Percentiles rank a stretch among this genome's conserved stretches.
Conservation (phyloP, 139 green algal genomes). For the Coelastrella sp. region DNA sequence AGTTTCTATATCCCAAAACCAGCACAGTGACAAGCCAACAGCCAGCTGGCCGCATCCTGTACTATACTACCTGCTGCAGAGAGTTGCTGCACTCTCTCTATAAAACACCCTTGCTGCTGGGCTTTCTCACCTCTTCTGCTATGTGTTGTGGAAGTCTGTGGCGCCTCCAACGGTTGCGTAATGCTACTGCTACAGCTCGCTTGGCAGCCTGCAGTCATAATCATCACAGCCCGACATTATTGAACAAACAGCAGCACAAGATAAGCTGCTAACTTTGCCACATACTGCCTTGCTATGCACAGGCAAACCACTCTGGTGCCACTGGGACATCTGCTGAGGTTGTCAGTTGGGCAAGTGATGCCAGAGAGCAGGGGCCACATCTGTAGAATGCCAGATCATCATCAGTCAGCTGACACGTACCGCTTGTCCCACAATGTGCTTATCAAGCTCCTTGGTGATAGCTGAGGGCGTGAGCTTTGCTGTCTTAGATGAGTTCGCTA, state of each 20-base stretch:
- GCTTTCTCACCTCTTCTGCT: conserved; percentile 84
- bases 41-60: not conserved
- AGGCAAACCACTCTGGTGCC: no score
- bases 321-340: no score
- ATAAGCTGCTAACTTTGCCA: not conserved
- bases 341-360: no score
- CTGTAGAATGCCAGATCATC: not conserved
- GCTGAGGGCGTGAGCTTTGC: conserved; percentile 30
- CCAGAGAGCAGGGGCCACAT: no score
- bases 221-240: not conserved
- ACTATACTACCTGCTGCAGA: not conserved
- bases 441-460: conserved; percentile 76
- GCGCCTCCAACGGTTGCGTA: conserved; percentile 95
- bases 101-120: not conserved
- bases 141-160: conserved; percentile 53
- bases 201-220: conserved; percentile 81
- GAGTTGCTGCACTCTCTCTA: not conserved
- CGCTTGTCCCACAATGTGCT: conserved; percentile 90
- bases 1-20: no score
- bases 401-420: not conserved
- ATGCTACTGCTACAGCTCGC: conserved; percentile 92
- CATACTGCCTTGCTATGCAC: conserved; percentile 63
- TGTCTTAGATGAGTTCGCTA: not conserved
- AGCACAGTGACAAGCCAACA: no score
- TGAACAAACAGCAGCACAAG: not conserved